Base-by-base conservation (phyloP, 2,329 filamentous ascomycete species). In the Coniosporium tulheliwenetii region DNA sequence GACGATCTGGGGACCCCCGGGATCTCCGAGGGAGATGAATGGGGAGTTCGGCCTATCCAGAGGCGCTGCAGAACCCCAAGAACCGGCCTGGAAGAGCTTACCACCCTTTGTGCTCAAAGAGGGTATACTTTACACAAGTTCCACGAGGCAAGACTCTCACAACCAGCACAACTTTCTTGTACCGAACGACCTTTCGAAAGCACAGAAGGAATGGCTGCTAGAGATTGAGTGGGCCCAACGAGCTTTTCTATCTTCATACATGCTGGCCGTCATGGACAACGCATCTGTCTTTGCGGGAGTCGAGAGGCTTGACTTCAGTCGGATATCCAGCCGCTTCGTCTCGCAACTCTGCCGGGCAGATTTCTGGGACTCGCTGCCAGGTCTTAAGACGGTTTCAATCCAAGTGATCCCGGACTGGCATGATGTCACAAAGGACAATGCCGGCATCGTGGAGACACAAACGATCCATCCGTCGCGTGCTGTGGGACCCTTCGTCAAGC, bases 201-300 rank as follows among this genome's bases (percentile, higher is more conserved):
- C 72, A n/a, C 80, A 84, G 53, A 74, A 70, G 40, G 77, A 81
- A 54, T 77, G 80, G 73, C 57, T 84, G 1, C 59, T 79, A 32
- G 78, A 83, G 53, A 73, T 76, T 3, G 71, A 77, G 40, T 81
- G 78, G 75, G 77, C 77, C 5, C 77, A 83, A 47, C 65, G 72
- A 40, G 78, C 77, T 13, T 78, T 83, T 52, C 64, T 83, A 37
- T 72, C 77, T 38, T 79, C 78, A 1, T 83, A 79, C 48, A 70
- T 77, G 47, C 69, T 81, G 38, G 71, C 75, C 1, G 56, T 82
- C 36, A 71, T 77, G 16, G 75, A 81, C 49, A 79, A 79, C 44
- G 61, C 62, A 4, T 47, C 51, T 5, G 67, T 62, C 1, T 80
- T 82, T 47, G 44, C 51, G 7, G 57, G 64, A 5, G 64, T 84